Evolutionary conservation across 768 basidiomycete genomes (phyloP).

Genomic region (Pleurotus salmoneostramineus): DNA sequence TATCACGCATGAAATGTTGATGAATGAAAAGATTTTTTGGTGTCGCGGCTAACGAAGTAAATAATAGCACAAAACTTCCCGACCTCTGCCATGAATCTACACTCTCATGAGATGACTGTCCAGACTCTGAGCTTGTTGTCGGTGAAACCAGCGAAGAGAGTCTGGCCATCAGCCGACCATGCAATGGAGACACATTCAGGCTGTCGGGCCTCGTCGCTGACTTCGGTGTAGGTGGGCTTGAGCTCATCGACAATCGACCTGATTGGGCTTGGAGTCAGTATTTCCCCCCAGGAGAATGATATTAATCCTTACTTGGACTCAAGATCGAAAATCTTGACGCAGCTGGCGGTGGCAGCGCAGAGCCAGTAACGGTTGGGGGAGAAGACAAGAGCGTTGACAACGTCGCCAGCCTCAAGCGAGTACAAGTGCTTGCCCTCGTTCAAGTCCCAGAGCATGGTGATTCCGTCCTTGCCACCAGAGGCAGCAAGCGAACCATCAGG

Average conservation of each 20-base stretch:
- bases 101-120: conserved; percentile 68
- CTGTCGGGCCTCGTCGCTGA: conserved; percentile 64
- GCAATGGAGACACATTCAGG: conserved; percentile 96
- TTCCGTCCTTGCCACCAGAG: conserved; percentile 98
- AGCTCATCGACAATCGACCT: conserved; percentile 99
- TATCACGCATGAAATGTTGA: neutral
- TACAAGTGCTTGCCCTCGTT: conserved; percentile 99
- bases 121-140: conserved; percentile 93
- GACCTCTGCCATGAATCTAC: conserved; percentile 12
- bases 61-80: conserved; percentile 13
- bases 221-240: conserved; percentile 88
- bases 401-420: conserved; percentile 96
- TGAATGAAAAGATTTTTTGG: conserved; percentile 9
- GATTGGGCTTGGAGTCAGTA: neutral
- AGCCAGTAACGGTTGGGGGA: conserved; percentile 99
- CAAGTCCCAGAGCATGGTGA: conserved; percentile 99
- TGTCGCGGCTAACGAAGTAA: conserved; percentile 18
- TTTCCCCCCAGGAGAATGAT: neutral
- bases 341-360: conserved; percentile 95
- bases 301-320: conserved; percentile 86
- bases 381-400: conserved; percentile 99
- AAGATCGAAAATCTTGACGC: conserved; percentile 99
- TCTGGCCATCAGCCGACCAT: conserved; percentile 98
- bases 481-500: conserved; percentile 99
- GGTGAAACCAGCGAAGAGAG: conserved; percentile 94